phyloP scores from a whole-genome alignment of 768 basidiomycete genomes.

The Porpolomopsis calyptriformis region DNA sequence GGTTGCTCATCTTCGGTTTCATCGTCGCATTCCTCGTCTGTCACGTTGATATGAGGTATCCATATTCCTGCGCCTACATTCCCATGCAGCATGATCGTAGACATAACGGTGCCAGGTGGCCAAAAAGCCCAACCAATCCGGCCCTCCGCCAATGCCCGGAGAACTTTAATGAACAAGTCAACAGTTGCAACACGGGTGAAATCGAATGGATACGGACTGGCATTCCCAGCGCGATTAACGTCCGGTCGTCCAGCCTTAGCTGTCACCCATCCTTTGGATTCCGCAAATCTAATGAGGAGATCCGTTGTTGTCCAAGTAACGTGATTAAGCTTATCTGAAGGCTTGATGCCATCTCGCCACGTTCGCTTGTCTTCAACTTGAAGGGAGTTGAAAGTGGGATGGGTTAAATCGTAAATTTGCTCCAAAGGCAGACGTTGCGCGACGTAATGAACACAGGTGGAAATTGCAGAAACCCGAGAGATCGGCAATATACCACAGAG shows the following conservation, averaged over 20 bases:
- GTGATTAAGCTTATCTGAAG: constrained; percentile 13
- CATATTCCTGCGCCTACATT: constrained; percentile 42
- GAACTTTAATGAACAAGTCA: constrained; percentile 35
- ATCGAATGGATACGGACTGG: constrained; percentile 40
- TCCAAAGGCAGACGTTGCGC: constrained; percentile 70
- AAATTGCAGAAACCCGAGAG: constrained; percentile 72
- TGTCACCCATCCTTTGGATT: constrained; percentile 74
- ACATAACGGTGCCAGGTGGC: constrained; percentile 43
- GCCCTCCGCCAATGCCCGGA: constrained; percentile 77
- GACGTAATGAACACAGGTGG: constrained; percentile 69
- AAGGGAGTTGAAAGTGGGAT: constrained; percentile 33
- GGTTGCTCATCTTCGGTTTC: constrained; percentile 16
- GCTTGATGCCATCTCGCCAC: constrained; percentile 49
- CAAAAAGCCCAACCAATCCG: constrained; percentile 77
- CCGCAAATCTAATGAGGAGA: constrained; percentile 68
- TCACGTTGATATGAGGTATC: constrained; percentile 32
- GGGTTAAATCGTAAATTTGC: constrained; percentile 45
- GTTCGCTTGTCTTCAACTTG: constrained; percentile 59
- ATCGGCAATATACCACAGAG: constrained; percentile 67
- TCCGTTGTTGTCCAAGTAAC: constrained; percentile 80
- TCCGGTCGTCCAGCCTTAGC: constrained; percentile 88
- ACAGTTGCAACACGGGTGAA: background rate
- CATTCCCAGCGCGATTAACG: constrained; percentile 80
- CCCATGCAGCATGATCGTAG: constrained; percentile 17
- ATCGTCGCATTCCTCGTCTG: constrained; percentile 23